phyloP scores from a whole-genome alignment of 805 yeast genomes.

The Kodamaea fukazawae region DNA sequence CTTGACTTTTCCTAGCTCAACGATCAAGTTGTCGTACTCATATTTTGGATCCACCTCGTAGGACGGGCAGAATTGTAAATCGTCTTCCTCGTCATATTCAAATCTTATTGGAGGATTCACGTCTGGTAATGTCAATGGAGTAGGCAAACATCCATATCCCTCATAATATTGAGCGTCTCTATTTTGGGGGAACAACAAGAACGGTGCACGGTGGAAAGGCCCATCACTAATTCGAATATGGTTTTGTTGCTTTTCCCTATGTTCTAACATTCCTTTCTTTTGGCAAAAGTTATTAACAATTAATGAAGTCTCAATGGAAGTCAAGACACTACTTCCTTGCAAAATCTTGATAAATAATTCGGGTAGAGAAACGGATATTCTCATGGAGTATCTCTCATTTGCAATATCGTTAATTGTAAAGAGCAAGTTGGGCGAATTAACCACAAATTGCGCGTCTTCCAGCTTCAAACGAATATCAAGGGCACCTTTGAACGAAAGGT shows the following conservation, averaged over 20 bases:
- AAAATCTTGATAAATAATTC: slow-evolving; percentile 34
- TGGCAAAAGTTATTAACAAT: slow-evolving; percentile 58
- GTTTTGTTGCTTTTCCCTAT: slow-evolving; percentile 53
- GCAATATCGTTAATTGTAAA: slow-evolving; percentile 67
- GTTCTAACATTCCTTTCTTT: slow-evolving; percentile 45
- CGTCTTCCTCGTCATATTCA: not conserved
- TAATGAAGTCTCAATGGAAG: slow-evolving; percentile 51
- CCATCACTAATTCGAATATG: slow-evolving; percentile 75
- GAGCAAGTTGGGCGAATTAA: slow-evolving; percentile 22
- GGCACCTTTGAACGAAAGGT: slow-evolving; percentile 51
- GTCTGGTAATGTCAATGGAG: slow-evolving; percentile 63
- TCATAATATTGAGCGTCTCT: slow-evolving; percentile 49
- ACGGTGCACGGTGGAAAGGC: slow-evolving; percentile 77
- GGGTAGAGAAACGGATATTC: slow-evolving; percentile 51
- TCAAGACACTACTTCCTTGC: slow-evolving; percentile 22
- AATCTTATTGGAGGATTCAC: slow-evolving; percentile 50
- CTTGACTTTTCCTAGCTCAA: slow-evolving; percentile 53
- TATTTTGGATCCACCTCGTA: slow-evolving; percentile 33
- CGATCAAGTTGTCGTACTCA: slow-evolving; percentile 53
- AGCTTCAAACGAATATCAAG: slow-evolving; percentile 43
- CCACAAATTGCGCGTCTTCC: slow-evolving; percentile 20
- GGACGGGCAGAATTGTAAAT: slow-evolving; percentile 22
- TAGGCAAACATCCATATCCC: slow-evolving; percentile 50
- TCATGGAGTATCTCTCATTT: slow-evolving; percentile 58
- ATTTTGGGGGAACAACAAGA: slow-evolving; percentile 53